Base-by-base conservation (phyloP, 371 early-diverging fungal species). In the Basidiobolus heterosporus region DNA sequence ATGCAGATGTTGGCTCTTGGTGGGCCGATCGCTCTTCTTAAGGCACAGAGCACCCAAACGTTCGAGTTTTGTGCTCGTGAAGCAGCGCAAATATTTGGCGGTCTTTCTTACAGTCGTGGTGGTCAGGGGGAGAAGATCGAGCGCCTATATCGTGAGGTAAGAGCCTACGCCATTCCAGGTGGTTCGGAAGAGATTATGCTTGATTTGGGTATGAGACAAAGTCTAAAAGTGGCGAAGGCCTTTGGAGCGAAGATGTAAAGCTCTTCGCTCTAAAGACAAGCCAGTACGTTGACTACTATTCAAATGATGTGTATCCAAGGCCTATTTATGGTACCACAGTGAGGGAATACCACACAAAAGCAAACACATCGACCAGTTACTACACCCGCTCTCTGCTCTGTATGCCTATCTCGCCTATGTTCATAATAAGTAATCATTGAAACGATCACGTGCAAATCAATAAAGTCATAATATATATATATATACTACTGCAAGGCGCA, bases 31-130 rank as follows among this genome's bases (percentile, higher is more conserved):
- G 88, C 89, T 4, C 53, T 91, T 44, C 68, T 84, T 50, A 91
- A 91, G 65, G 87, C 84, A 6, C 86, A 88, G 60, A 52, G 76
- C 6, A 85, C 91, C 0, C 86, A 80, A 52, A 85, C 83, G 3
- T 79, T 89, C 53, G 88, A 91, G 56, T 87, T 55, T 59, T 85
- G 85, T 53, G 88, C 88, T 18, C 72, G 88, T 48, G 89, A 91
- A 63, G 89, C 91, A 2, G 72, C 81, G 1, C 91, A 91, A 60
- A 87, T 91, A 57, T 88, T 91, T 71, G 91, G 91, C 50, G 91
- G 91, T 15, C 57, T 88, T 18, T 62, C 85, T 2, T 88, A 87
- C 56, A 75, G 84, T 17, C 75, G 88, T 38, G 88, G 84, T 49
- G 62, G 59, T 2, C 86, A 87, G 59, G 91, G 83, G 17, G 88